Conservation (phyloP, 352 stramenopile species). For the Blastocystis sp. region DNA sequence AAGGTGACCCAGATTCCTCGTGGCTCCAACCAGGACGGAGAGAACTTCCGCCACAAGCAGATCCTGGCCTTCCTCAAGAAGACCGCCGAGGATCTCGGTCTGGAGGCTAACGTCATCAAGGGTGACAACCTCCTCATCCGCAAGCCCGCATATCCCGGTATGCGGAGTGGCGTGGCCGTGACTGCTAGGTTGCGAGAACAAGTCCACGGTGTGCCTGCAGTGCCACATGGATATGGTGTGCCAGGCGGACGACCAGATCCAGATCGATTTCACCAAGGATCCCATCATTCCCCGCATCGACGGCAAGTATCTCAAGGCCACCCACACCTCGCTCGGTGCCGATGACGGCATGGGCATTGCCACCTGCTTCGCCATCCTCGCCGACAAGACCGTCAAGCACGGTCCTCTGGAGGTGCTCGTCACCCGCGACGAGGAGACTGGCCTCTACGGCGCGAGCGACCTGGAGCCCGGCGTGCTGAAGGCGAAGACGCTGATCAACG, state of each 20-base stretch:
- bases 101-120: constrained; percentile 42
- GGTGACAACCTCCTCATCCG: constrained; percentile 68
- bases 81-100: constrained; percentile 49
- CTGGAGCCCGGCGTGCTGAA: constrained; percentile 64
- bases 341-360: constrained; percentile 63
- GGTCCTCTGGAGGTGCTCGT: constrained; percentile 66
- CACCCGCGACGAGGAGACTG: constrained; percentile 63
- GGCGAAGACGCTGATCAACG: constrained; percentile 65
- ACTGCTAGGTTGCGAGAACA: constrained; percentile 62
- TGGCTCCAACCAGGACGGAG: constrained; percentile 68
- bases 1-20: constrained; percentile 66
- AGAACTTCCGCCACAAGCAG: constrained; percentile 67
- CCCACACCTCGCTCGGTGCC: constrained; percentile 59
- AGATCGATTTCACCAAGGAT: constrained; percentile 67
- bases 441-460: constrained; percentile 63
- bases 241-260: constrained; percentile 47
- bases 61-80: constrained; percentile 63
- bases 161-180: not conserved
- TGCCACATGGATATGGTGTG: constrained; percentile 70
- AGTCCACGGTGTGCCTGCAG: constrained; percentile 64
- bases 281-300: constrained; percentile 63
- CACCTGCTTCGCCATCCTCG: constrained; percentile 61
- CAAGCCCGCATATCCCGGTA: constrained; percentile 63
- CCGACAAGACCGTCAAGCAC: constrained; percentile 66
- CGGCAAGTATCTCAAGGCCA: constrained; percentile 68